Evolutionary conservation across 2,329 filamentous ascomycete genomes (phyloP).

Genomic region (Ceratocystis variospora): DNA sequence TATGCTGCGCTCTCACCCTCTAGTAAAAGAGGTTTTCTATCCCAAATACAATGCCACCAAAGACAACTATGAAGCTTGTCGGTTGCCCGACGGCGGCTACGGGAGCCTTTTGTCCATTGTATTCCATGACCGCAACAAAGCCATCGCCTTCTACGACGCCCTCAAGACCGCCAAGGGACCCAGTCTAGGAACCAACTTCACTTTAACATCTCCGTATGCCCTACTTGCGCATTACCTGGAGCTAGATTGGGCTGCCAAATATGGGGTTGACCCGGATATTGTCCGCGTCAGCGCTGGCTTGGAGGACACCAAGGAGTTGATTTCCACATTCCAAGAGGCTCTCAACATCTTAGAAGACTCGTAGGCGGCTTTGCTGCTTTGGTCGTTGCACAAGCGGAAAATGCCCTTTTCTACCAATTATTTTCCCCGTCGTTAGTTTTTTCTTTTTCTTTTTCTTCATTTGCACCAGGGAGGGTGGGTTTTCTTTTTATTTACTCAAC

Average conservation of each 20-base stretch:
- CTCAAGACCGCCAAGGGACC: slow-evolving; percentile 85
- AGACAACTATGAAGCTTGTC: slow-evolving; percentile 64
- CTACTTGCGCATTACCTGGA: slow-evolving; percentile 84
- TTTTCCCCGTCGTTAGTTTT: neutral
- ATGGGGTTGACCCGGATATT: slow-evolving; percentile 67
- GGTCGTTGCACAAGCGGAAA: too few relatives aligned
- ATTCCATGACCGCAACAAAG: slow-evolving; percentile 56
- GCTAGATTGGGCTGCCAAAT: slow-evolving; percentile 74
- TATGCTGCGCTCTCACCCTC: slow-evolving; percentile 45
- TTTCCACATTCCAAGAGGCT: slow-evolving; percentile 51
- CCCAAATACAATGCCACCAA: slow-evolving; percentile 63
- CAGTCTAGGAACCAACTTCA: slow-evolving; percentile 93
- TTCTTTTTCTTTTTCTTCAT: too few relatives aligned
- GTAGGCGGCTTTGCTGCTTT: too few relatives aligned
- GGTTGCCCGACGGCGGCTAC: slow-evolving; percentile 64
- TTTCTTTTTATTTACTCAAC: slow-evolving; percentile 5
- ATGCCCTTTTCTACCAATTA: neutral
- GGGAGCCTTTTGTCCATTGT: slow-evolving; percentile 78
- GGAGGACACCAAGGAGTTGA: slow-evolving; percentile 59
- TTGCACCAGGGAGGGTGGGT: too few relatives aligned
- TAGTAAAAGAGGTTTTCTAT: slow-evolving; percentile 72
- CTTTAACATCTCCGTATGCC: slow-evolving; percentile 79
- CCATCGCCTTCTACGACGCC: slow-evolving; percentile 70
- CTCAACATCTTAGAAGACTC: slow-evolving; percentile 36
- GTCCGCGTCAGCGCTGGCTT: slow-evolving; percentile 81